Evolutionary conservation across 2,329 filamentous ascomycete species (phyloP).

Genomic region (Epichloe baconii): DNA sequence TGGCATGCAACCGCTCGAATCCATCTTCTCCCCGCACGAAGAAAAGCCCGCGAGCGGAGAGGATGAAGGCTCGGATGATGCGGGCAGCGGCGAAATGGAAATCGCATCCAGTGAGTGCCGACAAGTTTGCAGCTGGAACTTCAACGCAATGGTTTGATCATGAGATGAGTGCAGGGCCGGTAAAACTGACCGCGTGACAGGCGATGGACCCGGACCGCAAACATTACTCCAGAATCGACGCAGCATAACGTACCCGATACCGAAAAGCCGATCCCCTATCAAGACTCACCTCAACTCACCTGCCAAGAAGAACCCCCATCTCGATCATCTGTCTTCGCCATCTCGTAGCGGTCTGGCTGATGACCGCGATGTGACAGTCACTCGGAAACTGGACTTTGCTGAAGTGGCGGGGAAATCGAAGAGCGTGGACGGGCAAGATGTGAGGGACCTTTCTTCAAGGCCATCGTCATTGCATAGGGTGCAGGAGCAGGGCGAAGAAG

Average conservation of each 20-base stretch:
- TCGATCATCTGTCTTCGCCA: conserved; percentile 41
- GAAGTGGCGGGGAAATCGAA: conserved; percentile 8
- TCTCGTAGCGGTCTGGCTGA: conserved; percentile 24
- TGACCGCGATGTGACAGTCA: conserved; percentile 29
- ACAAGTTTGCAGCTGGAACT: background rate
- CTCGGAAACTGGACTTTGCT: conserved; percentile 41
- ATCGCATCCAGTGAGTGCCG: conserved; percentile 32
- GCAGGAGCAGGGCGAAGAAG: conserved; percentile 13
- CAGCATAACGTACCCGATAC: conserved; percentile 33
- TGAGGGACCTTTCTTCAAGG: conserved; percentile 14
- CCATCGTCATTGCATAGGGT: background rate
- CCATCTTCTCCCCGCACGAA: conserved; percentile 78
- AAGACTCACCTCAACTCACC: conserved; percentile 50
- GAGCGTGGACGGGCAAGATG: conserved; percentile 3
- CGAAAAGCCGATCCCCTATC: conserved; percentile 43
- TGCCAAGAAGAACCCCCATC: conserved; percentile 45
- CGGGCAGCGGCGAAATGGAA: conserved; percentile 38
- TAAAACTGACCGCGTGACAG: conserved; percentile 18
- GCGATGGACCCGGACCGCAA: conserved; percentile 38
- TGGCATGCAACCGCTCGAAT: conserved; percentile 79
- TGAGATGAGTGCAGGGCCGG: background rate
- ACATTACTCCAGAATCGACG: conserved; percentile 39
- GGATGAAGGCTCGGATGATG: conserved; percentile 12
- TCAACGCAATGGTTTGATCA: background rate
- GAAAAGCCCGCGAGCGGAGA: conserved; percentile 27